These are phyloP conservation scores for Suhomyces sp. DNA, from an alignment of 805 yeast species.

Conservation along the genomic window DNA sequence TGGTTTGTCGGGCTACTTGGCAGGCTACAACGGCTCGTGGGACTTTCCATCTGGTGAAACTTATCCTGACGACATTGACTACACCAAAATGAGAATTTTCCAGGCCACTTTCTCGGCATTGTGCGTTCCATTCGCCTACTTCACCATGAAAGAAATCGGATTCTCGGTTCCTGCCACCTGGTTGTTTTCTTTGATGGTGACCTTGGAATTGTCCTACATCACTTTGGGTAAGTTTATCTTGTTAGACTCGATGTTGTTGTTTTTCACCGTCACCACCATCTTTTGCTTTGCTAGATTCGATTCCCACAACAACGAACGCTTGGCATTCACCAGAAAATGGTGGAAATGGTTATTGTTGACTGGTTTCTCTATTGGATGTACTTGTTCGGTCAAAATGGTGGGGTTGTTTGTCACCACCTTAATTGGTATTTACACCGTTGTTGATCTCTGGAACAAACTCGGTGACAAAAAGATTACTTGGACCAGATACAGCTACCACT, in stretches of 20 bases:
- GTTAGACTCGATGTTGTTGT: constrained; percentile 85
- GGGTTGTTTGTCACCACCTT: constrained; percentile 86
- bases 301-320: constrained; percentile 45
- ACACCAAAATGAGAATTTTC: constrained; percentile 81
- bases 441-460: constrained; percentile 80
- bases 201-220: constrained; percentile 78
- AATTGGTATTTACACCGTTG: constrained; percentile 86
- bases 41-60: constrained; percentile 78
- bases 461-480: constrained; percentile 61
- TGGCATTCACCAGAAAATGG: constrained; percentile 72
- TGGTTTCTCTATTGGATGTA: constrained; percentile 85
- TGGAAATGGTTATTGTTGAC: constrained; percentile 89
- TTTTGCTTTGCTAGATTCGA: constrained; percentile 72
- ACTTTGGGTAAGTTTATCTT: constrained; percentile 86
- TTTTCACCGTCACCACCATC: constrained; percentile 84
- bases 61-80: constrained; percentile 78
- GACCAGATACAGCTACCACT: constrained; percentile 53
- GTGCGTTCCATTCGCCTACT: constrained; percentile 85
- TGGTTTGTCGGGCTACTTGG: constrained; percentile 81
- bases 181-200: constrained; percentile 75
- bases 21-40: constrained; percentile 86
- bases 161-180: constrained; percentile 69
- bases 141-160: constrained; percentile 73
- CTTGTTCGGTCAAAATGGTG: constrained; percentile 93
- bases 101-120: constrained; percentile 81